Evolutionary conservation across 495 filamentous ascomycete genomes (phyloP).

Genomic region (Tuber brumale): DNA sequence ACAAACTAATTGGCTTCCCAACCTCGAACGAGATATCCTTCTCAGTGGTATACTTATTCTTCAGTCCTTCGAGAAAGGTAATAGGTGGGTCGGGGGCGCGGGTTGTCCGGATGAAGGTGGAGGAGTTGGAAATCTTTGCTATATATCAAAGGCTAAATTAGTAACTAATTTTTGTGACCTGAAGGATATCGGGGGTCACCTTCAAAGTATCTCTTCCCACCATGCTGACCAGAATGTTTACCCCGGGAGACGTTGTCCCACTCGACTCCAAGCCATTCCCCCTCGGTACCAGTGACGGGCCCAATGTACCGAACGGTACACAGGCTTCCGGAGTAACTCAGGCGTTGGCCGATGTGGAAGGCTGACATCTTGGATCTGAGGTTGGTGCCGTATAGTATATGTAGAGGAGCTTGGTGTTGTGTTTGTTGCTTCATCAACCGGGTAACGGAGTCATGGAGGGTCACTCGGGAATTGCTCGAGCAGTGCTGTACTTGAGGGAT

Average conservation of each 20-base stretch:
- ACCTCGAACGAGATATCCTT: conserved; percentile 37
- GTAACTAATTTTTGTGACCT: neutral
- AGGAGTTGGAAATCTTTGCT: conserved; percentile 61
- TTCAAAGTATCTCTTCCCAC: conserved; percentile 71
- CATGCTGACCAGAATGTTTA: conserved; percentile 81
- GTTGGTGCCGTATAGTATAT: neutral
- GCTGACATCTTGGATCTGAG: neutral
- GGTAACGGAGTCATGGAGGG: neutral
- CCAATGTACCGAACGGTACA: conserved; percentile 86
- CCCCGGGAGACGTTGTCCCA: conserved; percentile 84
- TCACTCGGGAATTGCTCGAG: neutral
- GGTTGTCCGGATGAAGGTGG: conserved; percentile 77
- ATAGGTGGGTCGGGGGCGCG: conserved; percentile 59
- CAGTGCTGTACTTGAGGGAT: neutral
- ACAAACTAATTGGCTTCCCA: conserved; percentile 55
- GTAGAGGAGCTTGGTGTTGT: neutral
- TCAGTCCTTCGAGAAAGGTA: conserved; percentile 71
- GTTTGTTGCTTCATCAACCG: neutral
- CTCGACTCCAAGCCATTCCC: conserved; percentile 89
- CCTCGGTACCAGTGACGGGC: conserved; percentile 63
- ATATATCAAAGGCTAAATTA: conserved; percentile 49
- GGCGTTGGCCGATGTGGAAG: conserved; percentile 58
- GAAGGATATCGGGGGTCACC: conserved; percentile 42
- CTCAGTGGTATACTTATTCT: conserved; percentile 71
- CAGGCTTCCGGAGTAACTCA: conserved; percentile 64